Conservation (phyloP, 2,329 filamentous ascomycete genomes). For the Aciculosporium take region DNA sequence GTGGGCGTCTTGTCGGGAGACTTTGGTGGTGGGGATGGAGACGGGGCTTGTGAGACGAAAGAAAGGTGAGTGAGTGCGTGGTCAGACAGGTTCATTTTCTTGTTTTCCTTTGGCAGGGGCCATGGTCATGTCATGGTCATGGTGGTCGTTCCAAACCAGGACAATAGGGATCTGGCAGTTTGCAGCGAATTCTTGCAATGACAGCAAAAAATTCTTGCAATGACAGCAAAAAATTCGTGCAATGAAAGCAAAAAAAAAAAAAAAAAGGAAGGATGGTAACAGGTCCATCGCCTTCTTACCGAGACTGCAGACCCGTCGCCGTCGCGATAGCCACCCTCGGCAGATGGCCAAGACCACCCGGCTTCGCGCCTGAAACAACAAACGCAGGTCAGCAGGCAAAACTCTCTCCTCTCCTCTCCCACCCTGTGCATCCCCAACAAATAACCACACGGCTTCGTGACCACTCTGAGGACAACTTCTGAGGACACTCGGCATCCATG, state of each 20-base stretch:
- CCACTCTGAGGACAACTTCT: no score
- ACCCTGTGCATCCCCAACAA: background rate
- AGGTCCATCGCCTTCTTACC: slow-evolving; percentile 31
- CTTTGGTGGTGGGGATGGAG: slow-evolving; percentile 44
- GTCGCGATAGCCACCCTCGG: slow-evolving; percentile 28
- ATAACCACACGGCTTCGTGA: no score
- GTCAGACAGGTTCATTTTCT: background rate
- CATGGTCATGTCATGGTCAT: no score
- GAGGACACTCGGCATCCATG: no score
- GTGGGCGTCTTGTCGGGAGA: slow-evolving; percentile 38
- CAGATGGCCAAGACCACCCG: slow-evolving; percentile 29
- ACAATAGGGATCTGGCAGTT: no score
- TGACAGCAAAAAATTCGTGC: no score
- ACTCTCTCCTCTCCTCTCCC: background rate
- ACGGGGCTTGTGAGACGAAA: slow-evolving; percentile 24
- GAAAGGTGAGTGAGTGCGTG: no score
- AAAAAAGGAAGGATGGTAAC: background rate
- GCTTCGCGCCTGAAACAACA: slow-evolving; percentile 24
- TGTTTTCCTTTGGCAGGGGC: background rate
- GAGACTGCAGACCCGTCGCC: slow-evolving; percentile 28
- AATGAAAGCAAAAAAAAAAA: no score
- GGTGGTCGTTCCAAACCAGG: no score
- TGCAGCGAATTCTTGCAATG: no score
- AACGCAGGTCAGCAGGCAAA: background rate
- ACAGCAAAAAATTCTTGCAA: no score